These are phyloP conservation scores for Trifolium subterraneum DNA, from an alignment of 306 rosid genomes.

Conservation along the genomic window DNA sequence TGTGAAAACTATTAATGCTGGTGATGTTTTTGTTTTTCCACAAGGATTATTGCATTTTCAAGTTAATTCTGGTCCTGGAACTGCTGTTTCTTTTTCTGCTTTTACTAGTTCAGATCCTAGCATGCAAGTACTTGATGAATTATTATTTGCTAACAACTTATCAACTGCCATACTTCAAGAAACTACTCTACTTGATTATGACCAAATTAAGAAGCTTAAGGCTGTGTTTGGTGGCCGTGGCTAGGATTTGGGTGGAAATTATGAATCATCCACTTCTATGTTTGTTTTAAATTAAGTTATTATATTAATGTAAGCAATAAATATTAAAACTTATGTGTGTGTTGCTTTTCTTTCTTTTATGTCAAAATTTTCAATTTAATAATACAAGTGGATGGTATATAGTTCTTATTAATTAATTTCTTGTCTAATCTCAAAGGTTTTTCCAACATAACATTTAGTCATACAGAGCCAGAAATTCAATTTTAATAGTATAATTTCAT, in stretches of 20 bases:
- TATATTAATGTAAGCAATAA: background rate
- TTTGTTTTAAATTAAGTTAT: background rate
- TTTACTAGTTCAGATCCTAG: background rate
- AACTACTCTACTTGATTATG: background rate
- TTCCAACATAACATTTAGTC: too few species aligned
- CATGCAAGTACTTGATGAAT: background rate
- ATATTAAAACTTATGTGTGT: background rate
- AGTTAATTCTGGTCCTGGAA: background rate
- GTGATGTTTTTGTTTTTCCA: background rate
- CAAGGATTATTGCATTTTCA: slow-evolving; percentile 1
- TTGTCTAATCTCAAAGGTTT: too few species aligned
- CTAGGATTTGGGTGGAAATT: background rate
- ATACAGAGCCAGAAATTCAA: too few species aligned
- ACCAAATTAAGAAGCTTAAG: slow-evolving; percentile 1
- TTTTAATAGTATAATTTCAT: too few species aligned
- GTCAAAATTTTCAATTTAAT: too few species aligned
- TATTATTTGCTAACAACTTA: background rate
- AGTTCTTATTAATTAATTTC: too few species aligned
- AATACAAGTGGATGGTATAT: too few species aligned
- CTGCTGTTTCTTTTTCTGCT: background rate
- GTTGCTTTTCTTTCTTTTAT: background rate
- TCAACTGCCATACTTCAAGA: background rate
- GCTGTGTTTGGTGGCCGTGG: background rate
- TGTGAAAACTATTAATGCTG: background rate
- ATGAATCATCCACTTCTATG: background rate